Percentiles rank a stretch among this genome's conserved stretches.
Conservation (phyloP, 1,139 yeast genomes). For the Geotrichum klebahnii region DNA sequence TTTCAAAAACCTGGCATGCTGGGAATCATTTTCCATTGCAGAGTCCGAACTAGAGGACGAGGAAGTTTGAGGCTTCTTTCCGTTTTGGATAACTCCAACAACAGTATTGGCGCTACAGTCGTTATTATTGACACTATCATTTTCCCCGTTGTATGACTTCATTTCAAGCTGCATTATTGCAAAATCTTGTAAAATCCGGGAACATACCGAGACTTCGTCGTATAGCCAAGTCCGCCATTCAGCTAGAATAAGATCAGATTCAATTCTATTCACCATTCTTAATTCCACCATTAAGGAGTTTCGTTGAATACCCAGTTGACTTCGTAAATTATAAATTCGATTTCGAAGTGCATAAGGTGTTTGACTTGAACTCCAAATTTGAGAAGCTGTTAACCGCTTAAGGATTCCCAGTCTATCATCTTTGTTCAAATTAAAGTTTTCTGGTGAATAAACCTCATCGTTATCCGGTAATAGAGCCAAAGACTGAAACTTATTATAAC, state of each 20-base stretch:
- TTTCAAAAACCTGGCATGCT: background rate
- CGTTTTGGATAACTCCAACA: background rate
- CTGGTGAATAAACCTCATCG: background rate
- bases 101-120: background rate
- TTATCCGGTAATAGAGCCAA: constrained; percentile 13
- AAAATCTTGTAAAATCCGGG: constrained; percentile 14
- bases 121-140: background rate
- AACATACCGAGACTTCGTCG: constrained; percentile 48
- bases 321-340: constrained; percentile 49
- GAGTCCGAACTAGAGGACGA: too few species aligned
- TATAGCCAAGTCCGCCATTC: constrained; percentile 75
- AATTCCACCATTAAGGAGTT: constrained; percentile 72
- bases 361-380: background rate
- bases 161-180: constrained; percentile 6
- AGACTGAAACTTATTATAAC: constrained; percentile 20
- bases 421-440: background rate
- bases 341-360: constrained; percentile 25
- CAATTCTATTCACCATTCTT: constrained; percentile 65
- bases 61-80: background rate
- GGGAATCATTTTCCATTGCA: background rate
- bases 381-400: background rate
- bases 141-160: background rate
- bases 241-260: constrained; percentile 57
- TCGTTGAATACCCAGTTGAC: constrained; percentile 66
- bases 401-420: background rate